These are phyloP conservation scores for Fusarium tuaranense DNA, from an alignment of 2,329 filamentous ascomycete species.

Conservation along the genomic window DNA sequence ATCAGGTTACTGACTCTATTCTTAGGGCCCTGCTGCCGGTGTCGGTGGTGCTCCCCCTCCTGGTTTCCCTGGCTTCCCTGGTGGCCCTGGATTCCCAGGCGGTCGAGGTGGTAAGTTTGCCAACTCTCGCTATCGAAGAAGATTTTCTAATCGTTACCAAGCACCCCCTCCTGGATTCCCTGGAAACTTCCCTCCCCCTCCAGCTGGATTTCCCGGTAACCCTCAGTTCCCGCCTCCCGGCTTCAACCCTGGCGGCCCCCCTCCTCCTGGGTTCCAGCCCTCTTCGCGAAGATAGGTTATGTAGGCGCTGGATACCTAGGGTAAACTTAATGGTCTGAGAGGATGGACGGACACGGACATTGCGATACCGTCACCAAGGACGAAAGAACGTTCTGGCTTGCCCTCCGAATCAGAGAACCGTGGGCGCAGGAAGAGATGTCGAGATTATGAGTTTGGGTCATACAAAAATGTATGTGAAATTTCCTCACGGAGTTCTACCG, in stretches of 20 bases:
- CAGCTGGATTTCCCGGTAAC: conserved; percentile 61
- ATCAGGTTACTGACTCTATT: conserved; percentile 35
- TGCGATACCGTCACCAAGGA: conserved; percentile 41
- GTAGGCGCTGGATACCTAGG: conserved; percentile 40
- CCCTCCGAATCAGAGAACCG: conserved; percentile 33
- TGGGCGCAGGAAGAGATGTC: conserved; percentile 30
- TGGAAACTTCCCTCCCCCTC: conserved; percentile 48
- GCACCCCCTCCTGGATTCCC: conserved; percentile 62
- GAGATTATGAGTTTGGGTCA: conserved; percentile 43
- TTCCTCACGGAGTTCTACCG: conserved; percentile 39
- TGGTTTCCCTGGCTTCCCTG: conserved; percentile 65
- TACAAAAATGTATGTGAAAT: conserved; percentile 48
- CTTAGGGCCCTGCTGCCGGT: conserved; percentile 82
- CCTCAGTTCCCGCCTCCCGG: conserved; percentile 63
- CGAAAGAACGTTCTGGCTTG: conserved; percentile 34
- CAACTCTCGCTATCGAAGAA: conserved; percentile 6
- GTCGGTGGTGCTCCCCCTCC: conserved; percentile 79
- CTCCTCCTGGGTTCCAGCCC: conserved; percentile 80
- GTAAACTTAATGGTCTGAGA: conserved; percentile 40
- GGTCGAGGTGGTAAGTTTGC: conserved; percentile 66
- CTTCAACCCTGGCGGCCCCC: conserved; percentile 64
- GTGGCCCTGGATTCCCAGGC: conserved; percentile 59
- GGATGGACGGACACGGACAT: conserved; percentile 13
- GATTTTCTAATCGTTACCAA: conserved; percentile 50
- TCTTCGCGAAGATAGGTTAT: conserved; percentile 69